These are phyloP conservation scores for Epichloe gansuensis DNA, from an alignment of 2,329 filamentous ascomycete species.

Conservation along the genomic window DNA sequence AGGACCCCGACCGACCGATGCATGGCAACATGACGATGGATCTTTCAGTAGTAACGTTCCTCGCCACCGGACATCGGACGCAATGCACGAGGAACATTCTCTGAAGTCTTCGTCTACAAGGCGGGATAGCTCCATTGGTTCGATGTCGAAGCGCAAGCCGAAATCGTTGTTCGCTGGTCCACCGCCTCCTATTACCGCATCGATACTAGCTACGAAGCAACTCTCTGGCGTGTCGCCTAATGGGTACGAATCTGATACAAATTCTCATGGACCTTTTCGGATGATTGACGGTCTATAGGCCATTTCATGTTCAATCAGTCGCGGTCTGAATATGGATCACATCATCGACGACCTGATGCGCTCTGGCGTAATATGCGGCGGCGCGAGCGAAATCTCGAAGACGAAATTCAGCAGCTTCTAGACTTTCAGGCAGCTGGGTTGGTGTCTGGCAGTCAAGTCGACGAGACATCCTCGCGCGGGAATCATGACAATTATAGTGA, in stretches of 20 bases:
- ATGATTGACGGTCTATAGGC: conserved; percentile 8
- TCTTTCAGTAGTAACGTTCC: background rate
- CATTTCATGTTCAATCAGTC: conserved; percentile 28
- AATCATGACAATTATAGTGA: conserved; percentile 25
- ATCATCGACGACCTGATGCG: conserved; percentile 22
- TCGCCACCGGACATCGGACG: conserved; percentile 1
- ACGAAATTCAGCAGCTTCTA: conserved; percentile 35
- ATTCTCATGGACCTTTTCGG: conserved; percentile 2
- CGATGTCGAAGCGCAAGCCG: conserved; percentile 20
- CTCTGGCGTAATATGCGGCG: conserved; percentile 35
- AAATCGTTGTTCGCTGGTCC: conserved; percentile 34
- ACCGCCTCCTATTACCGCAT: conserved; percentile 37
- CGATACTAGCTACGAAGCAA: conserved; percentile 21
- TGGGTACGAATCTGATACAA: conserved; percentile 9
- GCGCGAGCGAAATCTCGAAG: conserved; percentile 33
- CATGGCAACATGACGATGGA: conserved; percentile 10
- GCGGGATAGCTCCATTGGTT: conserved; percentile 16
- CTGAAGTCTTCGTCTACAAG: conserved; percentile 12
- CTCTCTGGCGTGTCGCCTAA: conserved; percentile 1
- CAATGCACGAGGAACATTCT: conserved; percentile 5
- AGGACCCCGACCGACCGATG: conserved; percentile 23
- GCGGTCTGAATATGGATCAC: conserved; percentile 5
- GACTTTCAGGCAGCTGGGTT: conserved; percentile 37
- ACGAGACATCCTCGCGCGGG: conserved; percentile 8
- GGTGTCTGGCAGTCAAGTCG: conserved; percentile 22